Conservation (phyloP, 768 basidiomycete species). For the Boletus bicolor region DNA sequence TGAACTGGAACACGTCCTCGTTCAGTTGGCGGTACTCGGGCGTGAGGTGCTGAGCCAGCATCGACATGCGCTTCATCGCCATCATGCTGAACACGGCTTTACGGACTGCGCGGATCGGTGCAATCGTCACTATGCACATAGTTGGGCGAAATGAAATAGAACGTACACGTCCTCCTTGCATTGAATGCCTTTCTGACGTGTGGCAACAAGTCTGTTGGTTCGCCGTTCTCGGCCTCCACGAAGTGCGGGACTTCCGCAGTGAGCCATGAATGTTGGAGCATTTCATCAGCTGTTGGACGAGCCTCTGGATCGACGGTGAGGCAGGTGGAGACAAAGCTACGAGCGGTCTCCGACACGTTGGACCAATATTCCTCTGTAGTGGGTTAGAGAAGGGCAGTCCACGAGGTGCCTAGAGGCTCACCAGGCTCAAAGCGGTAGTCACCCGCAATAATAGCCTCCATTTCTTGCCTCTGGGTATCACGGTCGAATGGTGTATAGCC, state of each 20-base stretch:
- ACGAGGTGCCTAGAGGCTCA: conserved; percentile 8
- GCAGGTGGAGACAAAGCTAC: conserved; percentile 77
- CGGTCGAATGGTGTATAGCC: conserved; percentile 98
- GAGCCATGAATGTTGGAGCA: conserved; percentile 69
- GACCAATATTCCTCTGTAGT: conserved; percentile 75
- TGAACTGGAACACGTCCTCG: conserved; percentile 62
- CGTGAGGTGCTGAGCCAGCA: conserved; percentile 40
- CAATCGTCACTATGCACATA: conserved; percentile 1
- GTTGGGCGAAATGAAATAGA: background rate
- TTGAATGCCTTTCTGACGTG: conserved; percentile 88
- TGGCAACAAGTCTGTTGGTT: conserved; percentile 77
- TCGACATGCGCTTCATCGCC: conserved; percentile 78
- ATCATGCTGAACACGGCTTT: conserved; percentile 85
- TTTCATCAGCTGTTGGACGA: conserved; percentile 76
- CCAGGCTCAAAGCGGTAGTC: conserved; percentile 89
- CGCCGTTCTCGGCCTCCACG: conserved; percentile 54
- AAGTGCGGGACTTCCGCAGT: conserved; percentile 66
- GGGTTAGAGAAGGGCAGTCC: background rate
- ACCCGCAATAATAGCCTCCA: conserved; percentile 91
- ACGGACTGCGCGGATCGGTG: conserved; percentile 55
- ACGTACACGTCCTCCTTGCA: conserved; percentile 80
- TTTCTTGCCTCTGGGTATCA: conserved; percentile 82
- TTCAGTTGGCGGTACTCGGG: conserved; percentile 49
- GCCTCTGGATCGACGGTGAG: conserved; percentile 78
- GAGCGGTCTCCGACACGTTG: conserved; percentile 79